A percentile compares a stretch with the other conserved stretches of the same genome.
These are phyloP conservation scores for Fraxinus albicans DNA, from an alignment of 305 asterid genomes.

Conservation along the genomic window DNA sequence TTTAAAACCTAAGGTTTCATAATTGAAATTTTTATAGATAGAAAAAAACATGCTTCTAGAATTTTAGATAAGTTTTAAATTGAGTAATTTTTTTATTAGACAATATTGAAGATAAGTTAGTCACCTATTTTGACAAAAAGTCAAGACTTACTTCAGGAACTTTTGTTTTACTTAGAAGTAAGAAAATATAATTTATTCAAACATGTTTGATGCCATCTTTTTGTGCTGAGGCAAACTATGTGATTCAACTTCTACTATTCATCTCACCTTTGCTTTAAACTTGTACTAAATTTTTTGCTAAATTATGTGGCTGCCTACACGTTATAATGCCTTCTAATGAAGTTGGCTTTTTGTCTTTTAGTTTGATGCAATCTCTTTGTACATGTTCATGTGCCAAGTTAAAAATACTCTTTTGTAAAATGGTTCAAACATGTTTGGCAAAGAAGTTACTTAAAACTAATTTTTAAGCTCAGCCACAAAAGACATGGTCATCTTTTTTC, in stretches of 20 bases:
- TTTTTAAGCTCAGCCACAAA: background rate
- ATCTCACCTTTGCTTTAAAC: background rate
- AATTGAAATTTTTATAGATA: background rate
- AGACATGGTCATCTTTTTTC: background rate
- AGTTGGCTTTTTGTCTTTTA: background rate
- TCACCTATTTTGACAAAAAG: background rate
- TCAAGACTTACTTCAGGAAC: background rate
- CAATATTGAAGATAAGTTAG: background rate
- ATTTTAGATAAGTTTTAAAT: background rate
- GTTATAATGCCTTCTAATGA: background rate
- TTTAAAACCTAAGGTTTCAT: slow-evolving; percentile 2
- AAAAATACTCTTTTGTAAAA: background rate
- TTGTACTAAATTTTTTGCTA: background rate
- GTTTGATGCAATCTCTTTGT: background rate
- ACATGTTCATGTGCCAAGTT: background rate
- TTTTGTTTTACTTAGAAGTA: background rate
- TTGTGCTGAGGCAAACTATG: background rate
- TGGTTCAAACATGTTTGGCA: background rate
- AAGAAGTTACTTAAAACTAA: background rate
- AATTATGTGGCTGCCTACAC: background rate
- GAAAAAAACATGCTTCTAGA: background rate
- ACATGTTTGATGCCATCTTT: background rate
- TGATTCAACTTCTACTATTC: background rate
- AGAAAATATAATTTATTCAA: background rate
- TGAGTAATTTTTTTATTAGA: background rate